Evolutionary conservation across 306 rosid genomes (phyloP), one percentile per base, ranked within the genome.

Genomic region (Quercus suber): DNA sequence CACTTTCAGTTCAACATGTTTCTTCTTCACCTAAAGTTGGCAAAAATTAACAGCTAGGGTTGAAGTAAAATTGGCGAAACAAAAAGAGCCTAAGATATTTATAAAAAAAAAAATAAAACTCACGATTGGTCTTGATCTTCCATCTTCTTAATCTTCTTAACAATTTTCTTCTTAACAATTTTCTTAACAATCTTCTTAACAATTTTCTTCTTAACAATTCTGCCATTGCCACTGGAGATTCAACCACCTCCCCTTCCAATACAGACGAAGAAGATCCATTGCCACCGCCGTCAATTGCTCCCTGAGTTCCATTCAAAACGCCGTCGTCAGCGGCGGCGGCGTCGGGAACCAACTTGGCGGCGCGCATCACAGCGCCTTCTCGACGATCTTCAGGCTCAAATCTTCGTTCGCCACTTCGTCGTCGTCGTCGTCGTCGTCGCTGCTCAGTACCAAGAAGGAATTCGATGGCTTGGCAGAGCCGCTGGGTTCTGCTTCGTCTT

Each of bases 401-500:
- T 94, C 98, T 74, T 90, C 89, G 83, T 90, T 92, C 12, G 94
- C 97, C 79, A 86, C 98, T 0, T 86, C 96, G n/a, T 88, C 94
- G 18, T 87, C 91, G n/a, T n/a, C n/a, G n/a, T n/a, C n/a, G 18
- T 87, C 91, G 18, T 87, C 91, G 71, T 82, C 81, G 68, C 84
- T 85, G 82, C 73, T 82, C 70, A 33, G 63, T 4, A 49, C 10
- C 5, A 75, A 45, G 2, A 69, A 10, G 68, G 81, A 84, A 21
- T 86, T 74, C 30, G 76, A 79, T 37, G 69, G 45, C 67, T 21
- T 52, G 12, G 67, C 17, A 69, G 51, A 70, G 63, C 28, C 63
- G 43, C 76, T 41, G 45, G 45, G 45, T 41, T 8, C 80, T 41
- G 51, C 80, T 55, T 81, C 86, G 17, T 74, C 80, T 21, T 55